These are phyloP conservation scores for Venturia pyrina DNA, from an alignment of 2,329 filamentous ascomycete genomes.

Conservation along the genomic window DNA sequence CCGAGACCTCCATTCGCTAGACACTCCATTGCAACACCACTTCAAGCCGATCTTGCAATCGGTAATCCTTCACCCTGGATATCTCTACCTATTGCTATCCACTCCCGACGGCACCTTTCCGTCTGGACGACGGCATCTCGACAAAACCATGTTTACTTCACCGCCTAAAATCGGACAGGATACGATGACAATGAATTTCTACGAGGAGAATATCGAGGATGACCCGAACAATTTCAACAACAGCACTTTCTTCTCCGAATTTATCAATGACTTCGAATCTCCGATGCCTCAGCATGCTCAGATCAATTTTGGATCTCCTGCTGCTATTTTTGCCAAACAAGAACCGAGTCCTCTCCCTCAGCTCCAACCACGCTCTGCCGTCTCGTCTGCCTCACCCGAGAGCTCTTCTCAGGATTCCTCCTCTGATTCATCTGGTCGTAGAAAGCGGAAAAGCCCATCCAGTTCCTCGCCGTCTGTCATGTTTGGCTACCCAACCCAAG, in stretches of 20 bases:
- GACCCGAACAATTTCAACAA: neutral
- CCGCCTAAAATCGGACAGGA: slow-evolving; percentile 4
- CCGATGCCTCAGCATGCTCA: slow-evolving; percentile 3
- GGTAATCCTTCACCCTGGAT: neutral
- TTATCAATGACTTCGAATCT: slow-evolving; percentile 5
- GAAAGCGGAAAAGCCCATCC: slow-evolving; percentile 30
- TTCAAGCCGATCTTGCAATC: neutral
- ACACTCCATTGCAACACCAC: neutral
- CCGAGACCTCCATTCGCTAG: neutral
- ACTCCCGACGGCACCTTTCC: neutral
- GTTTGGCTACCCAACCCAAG: slow-evolving; percentile 10
- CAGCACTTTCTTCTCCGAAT: slow-evolving; percentile 4
- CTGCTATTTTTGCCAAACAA: neutral
- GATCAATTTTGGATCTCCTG: slow-evolving; percentile 9
- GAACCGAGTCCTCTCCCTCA: slow-evolving; percentile 8
- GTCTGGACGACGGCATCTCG: neutral
- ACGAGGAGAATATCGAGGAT: neutral
- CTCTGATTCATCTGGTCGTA: slow-evolving; percentile 29
- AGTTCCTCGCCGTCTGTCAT: slow-evolving; percentile 24
- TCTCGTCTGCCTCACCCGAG: slow-evolving; percentile 25
- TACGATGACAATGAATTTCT: neutral
- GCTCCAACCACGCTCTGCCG: slow-evolving; percentile 15
- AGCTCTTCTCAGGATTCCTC: slow-evolving; percentile 33
- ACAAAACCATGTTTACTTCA: slow-evolving; percentile 3
- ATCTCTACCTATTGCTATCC: neutral